These are phyloP conservation scores for Xylaria curta DNA, from an alignment of 495 filamentous ascomycete species.

Conservation along the genomic window DNA sequence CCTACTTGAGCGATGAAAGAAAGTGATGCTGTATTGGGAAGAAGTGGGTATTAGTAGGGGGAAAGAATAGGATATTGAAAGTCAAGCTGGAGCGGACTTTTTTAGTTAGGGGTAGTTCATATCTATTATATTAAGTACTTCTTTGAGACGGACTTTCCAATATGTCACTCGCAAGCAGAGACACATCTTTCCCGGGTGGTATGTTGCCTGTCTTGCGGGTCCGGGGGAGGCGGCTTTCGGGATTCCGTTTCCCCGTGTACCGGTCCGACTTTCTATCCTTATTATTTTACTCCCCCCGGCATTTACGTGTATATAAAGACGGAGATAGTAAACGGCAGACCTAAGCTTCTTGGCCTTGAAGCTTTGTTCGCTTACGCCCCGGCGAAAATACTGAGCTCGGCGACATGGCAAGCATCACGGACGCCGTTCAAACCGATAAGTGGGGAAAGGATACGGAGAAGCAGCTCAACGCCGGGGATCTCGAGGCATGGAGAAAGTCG, in stretches of 20 bases:
- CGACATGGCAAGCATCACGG: slow-evolving; percentile 9
- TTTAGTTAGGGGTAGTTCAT: background rate
- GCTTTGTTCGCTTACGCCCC: background rate
- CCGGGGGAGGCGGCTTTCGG: background rate
- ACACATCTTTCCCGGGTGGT: background rate
- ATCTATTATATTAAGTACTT: background rate
- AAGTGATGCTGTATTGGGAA: background rate
- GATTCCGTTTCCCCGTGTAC: background rate
- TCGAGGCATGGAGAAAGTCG: slow-evolving; percentile 5
- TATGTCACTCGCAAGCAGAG: background rate
- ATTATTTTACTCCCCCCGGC: background rate
- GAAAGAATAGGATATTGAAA: too few species aligned
- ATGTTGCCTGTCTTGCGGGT: background rate
- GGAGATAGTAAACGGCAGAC: background rate
- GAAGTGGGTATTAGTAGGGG: background rate
- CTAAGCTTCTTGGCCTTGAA: background rate
- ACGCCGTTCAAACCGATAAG: background rate
- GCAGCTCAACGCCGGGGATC: slow-evolving; percentile 1
- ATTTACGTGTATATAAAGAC: background rate
- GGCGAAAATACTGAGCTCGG: background rate
- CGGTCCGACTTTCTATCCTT: background rate
- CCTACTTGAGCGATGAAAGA: slow-evolving; percentile 2
- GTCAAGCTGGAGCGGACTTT: background rate
- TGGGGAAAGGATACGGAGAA: slow-evolving; percentile 19
- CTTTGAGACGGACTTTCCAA: background rate